phyloP scores from a whole-genome alignment of 2,329 filamentous ascomycete genomes.

The Dothistroma septosporum region DNA sequence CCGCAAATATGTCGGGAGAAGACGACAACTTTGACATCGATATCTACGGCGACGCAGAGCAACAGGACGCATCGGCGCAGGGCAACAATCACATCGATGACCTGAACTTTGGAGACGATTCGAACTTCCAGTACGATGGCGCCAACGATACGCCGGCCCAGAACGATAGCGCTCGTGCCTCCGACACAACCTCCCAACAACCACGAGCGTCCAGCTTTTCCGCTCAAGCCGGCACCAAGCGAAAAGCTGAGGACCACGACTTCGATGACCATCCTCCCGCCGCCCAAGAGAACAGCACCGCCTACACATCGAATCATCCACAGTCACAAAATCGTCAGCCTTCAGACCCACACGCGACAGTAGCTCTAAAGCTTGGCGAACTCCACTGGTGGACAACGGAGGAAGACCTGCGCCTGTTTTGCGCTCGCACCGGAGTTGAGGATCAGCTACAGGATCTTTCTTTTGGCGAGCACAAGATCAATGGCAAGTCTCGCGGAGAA shows the following conservation, averaged over 20 bases:
- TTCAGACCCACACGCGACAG: conserved; percentile 57
- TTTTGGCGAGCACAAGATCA: conserved; percentile 98
- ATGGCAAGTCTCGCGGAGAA: conserved; percentile 94
- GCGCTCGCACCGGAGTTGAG: conserved; percentile 66
- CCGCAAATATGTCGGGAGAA: conserved; percentile 45
- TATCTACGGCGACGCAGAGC: conserved; percentile 60
- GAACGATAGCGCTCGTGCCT: not conserved
- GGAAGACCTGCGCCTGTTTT: conserved; percentile 86
- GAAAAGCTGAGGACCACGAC: conserved; percentile 53
- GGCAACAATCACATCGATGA: conserved; percentile 25
- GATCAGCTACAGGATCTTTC: conserved; percentile 85
- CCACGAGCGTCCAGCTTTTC: conserved; percentile 21
- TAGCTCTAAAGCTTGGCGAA: conserved; percentile 80
- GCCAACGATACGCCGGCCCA: conserved; percentile 1
- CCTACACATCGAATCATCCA: conserved; percentile 21
- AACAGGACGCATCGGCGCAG: conserved; percentile 31
- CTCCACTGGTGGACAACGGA: conserved; percentile 97
- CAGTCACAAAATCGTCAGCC: conserved; percentile 38
- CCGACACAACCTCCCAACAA: conserved; percentile 13
- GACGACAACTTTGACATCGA: conserved; percentile 69
- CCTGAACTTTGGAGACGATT: conserved; percentile 24
- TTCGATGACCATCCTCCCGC: conserved; percentile 9
- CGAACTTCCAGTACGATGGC: conserved; percentile 10
- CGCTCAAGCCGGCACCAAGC: conserved; percentile 49
- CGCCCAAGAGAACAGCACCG: conserved; percentile 5